Base-by-base conservation (phyloP, 768 basidiomycete genomes). In the Cantharellus cinnabarinus region DNA sequence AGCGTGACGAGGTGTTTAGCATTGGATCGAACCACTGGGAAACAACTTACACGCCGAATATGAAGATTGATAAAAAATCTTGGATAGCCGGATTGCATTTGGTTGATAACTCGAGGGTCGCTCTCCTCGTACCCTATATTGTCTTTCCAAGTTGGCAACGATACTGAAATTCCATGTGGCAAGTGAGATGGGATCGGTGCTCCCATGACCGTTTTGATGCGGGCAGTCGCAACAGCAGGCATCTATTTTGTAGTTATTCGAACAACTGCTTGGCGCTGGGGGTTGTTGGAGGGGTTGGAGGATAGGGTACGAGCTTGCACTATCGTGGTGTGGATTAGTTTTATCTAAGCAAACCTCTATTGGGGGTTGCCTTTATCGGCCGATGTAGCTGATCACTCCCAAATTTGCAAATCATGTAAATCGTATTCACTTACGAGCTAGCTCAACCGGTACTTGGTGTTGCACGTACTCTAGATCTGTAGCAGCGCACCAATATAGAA, bases 111-210 rank as follows among this genome's bases (percentile, higher is more conserved):
- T 42, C 90, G 75, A 64, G 83, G 79, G 4, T 85, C 82, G 15
- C 89, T 89, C 65, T 89, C 84, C 69, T 97, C 94, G 65, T 97
- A 97, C 7, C 75, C 91, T 20, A 97, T 79, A 65, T 84, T 88
- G 69, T 97, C 93, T 40, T 73, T 72, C 93, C 93, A 97, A 39
- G 79, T 91, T 0, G 93, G 93, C 1, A 97, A 76, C 4, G 89
- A 91, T n/a, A 94, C 89, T 2, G 89, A 93, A 63, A 94, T 88
- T 7, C 91, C 93, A 65, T 97, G 93, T 5, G 83, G 79, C 2
- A 72, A 68, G 53, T 68, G 60, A 15, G 70, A 63, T 2, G 72
- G 72, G 52, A 65, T 61, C 3, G 62, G 58, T 37, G 56, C 56
- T n/a, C 65, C 65, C 40, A 61, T 41, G 42, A 58, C 34, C 5